Evolutionary conservation across 805 yeast species (phyloP).

Genomic region (Saccharomyces paradoxus): DNA sequence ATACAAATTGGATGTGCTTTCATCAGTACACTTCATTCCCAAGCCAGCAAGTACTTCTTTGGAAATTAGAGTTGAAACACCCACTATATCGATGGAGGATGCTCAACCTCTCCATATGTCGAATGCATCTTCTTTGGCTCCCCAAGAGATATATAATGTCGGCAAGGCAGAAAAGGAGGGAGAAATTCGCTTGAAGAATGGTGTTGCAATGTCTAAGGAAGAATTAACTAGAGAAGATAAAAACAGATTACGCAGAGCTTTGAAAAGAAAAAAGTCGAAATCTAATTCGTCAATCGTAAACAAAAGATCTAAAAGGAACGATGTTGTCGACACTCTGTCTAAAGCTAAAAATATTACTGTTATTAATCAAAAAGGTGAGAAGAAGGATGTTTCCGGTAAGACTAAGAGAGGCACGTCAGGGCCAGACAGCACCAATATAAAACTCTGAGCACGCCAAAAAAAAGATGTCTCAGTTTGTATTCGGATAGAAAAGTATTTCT

Average conservation of each 20-base stretch:
- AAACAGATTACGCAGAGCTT: slow-evolving; percentile 77
- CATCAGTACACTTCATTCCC: slow-evolving; percentile 93
- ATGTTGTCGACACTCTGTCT: slow-evolving; percentile 60
- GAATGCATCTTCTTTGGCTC: slow-evolving; percentile 71
- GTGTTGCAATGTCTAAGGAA: slow-evolving; percentile 70
- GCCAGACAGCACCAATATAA: slow-evolving; percentile 16
- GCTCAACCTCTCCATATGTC: slow-evolving; percentile 87
- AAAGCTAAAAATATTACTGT: slow-evolving; percentile 72
- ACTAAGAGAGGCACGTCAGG: slow-evolving; percentile 33
- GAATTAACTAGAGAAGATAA: slow-evolving; percentile 81
- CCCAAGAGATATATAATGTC: slow-evolving; percentile 78
- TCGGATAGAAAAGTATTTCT: slow-evolving; percentile 2
- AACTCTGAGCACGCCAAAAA: slow-evolving; percentile 14
- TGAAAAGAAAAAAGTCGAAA: slow-evolving; percentile 70
- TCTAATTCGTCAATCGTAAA: slow-evolving; percentile 30
- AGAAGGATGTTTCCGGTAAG: slow-evolving; percentile 65
- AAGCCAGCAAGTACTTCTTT: slow-evolving; percentile 74
- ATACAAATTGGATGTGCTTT: slow-evolving; percentile 74
- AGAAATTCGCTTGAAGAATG: slow-evolving; percentile 67
- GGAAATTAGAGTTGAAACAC: slow-evolving; percentile 73
- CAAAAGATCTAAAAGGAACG: slow-evolving; percentile 48
- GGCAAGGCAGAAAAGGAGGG: slow-evolving; percentile 40
- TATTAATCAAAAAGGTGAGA: slow-evolving; percentile 67
- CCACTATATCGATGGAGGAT: slow-evolving; percentile 87
- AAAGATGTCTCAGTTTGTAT: not conserved